Percentiles rank a stretch among this genome's conserved stretches.
Conservation (phyloP, 192 early-diverging fungal species). For the Coemansia sp. region DNA sequence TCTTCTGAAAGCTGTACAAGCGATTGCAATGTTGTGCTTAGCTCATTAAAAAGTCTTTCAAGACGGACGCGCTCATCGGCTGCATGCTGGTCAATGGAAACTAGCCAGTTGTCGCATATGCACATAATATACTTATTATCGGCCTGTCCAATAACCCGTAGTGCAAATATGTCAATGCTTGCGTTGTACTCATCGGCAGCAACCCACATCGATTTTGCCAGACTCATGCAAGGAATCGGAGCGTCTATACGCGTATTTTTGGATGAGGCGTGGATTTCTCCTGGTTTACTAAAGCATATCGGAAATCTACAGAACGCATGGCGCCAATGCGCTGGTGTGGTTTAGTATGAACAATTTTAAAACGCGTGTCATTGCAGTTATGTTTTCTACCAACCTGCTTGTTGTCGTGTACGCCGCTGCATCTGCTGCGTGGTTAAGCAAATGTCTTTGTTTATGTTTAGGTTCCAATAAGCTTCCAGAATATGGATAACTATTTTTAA, state of each 20-base stretch:
- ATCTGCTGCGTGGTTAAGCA: no score
- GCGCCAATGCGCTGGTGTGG: not conserved
- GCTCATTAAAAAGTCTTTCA: constrained; percentile 21
- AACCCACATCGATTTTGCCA: not conserved
- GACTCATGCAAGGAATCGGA: not conserved
- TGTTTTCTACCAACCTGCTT: not conserved
- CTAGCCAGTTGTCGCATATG: constrained; percentile 19
- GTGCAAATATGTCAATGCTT: not conserved
- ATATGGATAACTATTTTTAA: not conserved
- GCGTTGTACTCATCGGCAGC: not conserved
- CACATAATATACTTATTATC: constrained; percentile 51
- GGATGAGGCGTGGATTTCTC: not conserved
- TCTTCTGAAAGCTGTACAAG: constrained; percentile 6
- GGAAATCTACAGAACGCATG: constrained; percentile 18
- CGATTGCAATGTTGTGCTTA: constrained; percentile 11
- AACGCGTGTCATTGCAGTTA: not conserved
- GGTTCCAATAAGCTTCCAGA: not conserved
- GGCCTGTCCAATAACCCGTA: constrained; percentile 43
- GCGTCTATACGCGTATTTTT: not conserved
- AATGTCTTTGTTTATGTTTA: not conserved
- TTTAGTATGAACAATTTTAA: not conserved
- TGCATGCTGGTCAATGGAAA: constrained; percentile 54
- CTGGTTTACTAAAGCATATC: constrained; percentile 9
- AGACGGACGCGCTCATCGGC: constrained; percentile 52
- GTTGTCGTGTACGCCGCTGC: not conserved